phyloP scores from a whole-genome alignment of 257 asterid genomes.

The Apocynum venetum region DNA sequence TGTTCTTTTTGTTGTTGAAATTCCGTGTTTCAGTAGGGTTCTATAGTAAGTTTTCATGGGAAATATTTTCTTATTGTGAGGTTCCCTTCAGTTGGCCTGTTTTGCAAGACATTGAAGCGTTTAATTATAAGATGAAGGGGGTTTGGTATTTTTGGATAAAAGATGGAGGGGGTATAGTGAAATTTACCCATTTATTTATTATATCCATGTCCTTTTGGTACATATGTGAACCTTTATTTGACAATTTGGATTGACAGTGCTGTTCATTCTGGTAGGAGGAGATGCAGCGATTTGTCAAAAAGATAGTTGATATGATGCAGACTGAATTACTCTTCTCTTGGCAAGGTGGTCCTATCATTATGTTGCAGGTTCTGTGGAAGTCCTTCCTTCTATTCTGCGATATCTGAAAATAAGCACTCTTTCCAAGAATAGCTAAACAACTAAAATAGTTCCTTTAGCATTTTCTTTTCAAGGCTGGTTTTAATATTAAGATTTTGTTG shows the following conservation, averaged over 20 bases:
- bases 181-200: background rate
- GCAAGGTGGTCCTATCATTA: constrained; percentile 96
- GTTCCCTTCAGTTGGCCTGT: background rate
- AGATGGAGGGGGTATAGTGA: no score
- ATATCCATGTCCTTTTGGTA: background rate
- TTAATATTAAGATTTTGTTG: background rate
- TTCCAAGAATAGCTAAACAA: constrained; percentile 7
- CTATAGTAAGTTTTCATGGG: background rate
- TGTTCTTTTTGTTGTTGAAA: background rate
- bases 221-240: background rate
- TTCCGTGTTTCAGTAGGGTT: background rate
- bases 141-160: background rate
- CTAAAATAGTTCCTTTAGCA: background rate
- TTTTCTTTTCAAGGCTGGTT: background rate
- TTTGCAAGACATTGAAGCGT: background rate
- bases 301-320: constrained; percentile 80
- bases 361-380: constrained; percentile 61
- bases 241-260: background rate
- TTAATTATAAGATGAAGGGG: no score
- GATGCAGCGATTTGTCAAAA: constrained; percentile 86
- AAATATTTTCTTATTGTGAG: background rate
- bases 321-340: constrained; percentile 77
- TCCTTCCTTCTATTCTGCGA: constrained; percentile 19
- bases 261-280: constrained; percentile 55
- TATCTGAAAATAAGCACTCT: constrained; percentile 4